A percentile compares a stretch with the other conserved stretches of the same genome.
These are phyloP conservation scores for Prasinococcaceae sp. DNA, from an alignment of 139 green algal genomes.

Conservation along the genomic window DNA sequence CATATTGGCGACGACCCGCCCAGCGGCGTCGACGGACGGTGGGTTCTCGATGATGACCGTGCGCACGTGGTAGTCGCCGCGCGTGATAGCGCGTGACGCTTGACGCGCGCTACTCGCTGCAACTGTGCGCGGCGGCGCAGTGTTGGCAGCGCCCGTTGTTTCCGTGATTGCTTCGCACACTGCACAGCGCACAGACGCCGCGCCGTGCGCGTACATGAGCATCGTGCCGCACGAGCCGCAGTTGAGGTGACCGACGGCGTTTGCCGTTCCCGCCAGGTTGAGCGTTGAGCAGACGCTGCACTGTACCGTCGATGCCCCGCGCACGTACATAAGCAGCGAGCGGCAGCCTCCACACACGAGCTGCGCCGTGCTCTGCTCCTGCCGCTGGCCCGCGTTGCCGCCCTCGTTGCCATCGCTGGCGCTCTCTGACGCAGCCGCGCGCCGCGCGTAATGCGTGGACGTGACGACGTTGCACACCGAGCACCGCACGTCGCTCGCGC, in stretches of 20 bases:
- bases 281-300: constrained; percentile 77
- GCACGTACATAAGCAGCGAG: constrained; percentile 74
- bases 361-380: constrained; percentile 61
- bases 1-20: too few species aligned
- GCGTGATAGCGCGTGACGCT: not conserved
- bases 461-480: constrained; percentile 61
- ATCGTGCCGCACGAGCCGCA: constrained; percentile 73
- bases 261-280: constrained; percentile 42
- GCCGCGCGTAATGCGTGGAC: too few species aligned
- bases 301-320: constrained; percentile 74
- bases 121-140: not conserved
- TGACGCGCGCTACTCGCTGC: not conserved
- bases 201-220: constrained; percentile 75
- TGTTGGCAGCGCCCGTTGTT: constrained; percentile 1
- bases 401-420: too few species aligned
- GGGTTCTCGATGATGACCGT: constrained; percentile 74
- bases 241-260: constrained; percentile 65
- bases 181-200: constrained; percentile 79
- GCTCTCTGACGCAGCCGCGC: too few species aligned
- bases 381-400: constrained; percentile 30
- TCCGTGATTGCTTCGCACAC: constrained; percentile 75
- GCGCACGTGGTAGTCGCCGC: constrained; percentile 13
- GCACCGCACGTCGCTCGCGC: constrained; percentile 65
- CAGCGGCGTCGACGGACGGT: constrained; percentile 23
- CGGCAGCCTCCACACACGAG: constrained; percentile 78